A percentile compares a stretch with the other conserved stretches of the same genome.
These are phyloP conservation scores for Grosmannia clavigera DNA, from an alignment of 2,329 filamentous ascomycete genomes.

Conservation along the genomic window DNA sequence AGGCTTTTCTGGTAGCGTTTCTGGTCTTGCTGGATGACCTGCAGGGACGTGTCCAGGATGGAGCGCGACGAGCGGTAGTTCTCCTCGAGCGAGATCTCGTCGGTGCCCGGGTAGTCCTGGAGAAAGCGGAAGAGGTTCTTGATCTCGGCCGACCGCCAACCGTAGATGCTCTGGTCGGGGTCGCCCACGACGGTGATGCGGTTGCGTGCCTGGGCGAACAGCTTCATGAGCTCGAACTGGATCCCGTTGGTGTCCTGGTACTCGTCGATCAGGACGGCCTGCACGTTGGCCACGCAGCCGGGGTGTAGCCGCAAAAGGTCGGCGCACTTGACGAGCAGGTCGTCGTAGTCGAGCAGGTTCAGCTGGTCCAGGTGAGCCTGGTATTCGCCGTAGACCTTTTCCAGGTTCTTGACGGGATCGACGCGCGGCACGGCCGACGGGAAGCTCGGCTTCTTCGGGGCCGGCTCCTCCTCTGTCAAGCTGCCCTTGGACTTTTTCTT, in stretches of 20 bases:
- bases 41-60: conserved; percentile 68
- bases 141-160: conserved; percentile 86
- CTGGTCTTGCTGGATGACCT: conserved; percentile 83
- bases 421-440: background rate
- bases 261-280: conserved; percentile 88
- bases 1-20: conserved; percentile 69
- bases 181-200: conserved; percentile 94
- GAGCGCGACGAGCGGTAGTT: conserved; percentile 88
- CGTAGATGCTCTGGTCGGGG: conserved; percentile 95
- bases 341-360: conserved; percentile 88
- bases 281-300: conserved; percentile 74
- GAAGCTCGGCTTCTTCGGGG: conserved; percentile 16
- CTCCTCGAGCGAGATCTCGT: conserved; percentile 77
- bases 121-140: conserved; percentile 75
- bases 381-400: conserved; percentile 61
- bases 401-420: conserved; percentile 42
- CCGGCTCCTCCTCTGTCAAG: conserved; percentile 11
- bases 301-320: conserved; percentile 64
- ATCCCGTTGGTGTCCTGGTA: conserved; percentile 96
- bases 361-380: conserved; percentile 61
- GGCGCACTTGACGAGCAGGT: conserved; percentile 73
- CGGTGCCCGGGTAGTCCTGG: conserved; percentile 61
- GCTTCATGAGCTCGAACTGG: conserved; percentile 86
- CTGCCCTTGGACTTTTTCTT: conserved; percentile 48
- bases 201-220: conserved; percentile 60